phyloP scores from a whole-genome alignment of 1,139 yeast genomes.

The Candida sp. region DNA sequence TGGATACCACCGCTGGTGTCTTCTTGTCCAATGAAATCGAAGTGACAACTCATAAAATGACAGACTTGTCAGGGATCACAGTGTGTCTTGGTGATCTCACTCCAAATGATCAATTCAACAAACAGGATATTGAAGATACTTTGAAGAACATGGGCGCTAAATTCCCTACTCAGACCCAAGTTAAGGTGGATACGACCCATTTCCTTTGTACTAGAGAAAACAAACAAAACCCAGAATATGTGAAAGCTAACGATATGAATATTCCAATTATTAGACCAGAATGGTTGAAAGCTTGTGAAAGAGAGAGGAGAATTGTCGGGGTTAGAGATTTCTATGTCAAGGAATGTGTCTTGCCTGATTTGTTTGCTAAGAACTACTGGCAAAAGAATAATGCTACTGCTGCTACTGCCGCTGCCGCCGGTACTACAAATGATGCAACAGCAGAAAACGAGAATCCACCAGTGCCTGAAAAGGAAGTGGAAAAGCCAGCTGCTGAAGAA shows the following conservation, averaged over 20 bases:
- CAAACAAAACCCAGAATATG: conserved; percentile 61
- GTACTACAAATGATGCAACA: conserved; percentile 1
- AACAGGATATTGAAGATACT: conserved; percentile 65
- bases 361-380: conserved; percentile 51
- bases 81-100: conserved; percentile 87
- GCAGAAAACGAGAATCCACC: conserved; percentile 7
- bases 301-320: conserved; percentile 89
- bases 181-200: conserved; percentile 93
- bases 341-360: conserved; percentile 53
- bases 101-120: conserved; percentile 59
- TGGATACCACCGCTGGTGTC: conserved; percentile 90
- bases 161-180: conserved; percentile 66
- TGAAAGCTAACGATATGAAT: conserved; percentile 83
- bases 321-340: conserved; percentile 82
- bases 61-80: conserved; percentile 92
- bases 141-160: conserved; percentile 79
- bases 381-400: conserved; percentile 10
- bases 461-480: conserved; percentile 14
- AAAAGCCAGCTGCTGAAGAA: conserved; percentile 16
- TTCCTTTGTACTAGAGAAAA: conserved; percentile 77
- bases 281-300: conserved; percentile 95
- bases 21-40: conserved; percentile 70
- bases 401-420: neutral
- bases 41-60: conserved; percentile 93
- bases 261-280: conserved; percentile 97